Percentiles rank a stretch among this genome's conserved stretches.
Conservation (phyloP, 1,284 basidiomycete genomes). For the Melampsora larici-populina region DNA sequence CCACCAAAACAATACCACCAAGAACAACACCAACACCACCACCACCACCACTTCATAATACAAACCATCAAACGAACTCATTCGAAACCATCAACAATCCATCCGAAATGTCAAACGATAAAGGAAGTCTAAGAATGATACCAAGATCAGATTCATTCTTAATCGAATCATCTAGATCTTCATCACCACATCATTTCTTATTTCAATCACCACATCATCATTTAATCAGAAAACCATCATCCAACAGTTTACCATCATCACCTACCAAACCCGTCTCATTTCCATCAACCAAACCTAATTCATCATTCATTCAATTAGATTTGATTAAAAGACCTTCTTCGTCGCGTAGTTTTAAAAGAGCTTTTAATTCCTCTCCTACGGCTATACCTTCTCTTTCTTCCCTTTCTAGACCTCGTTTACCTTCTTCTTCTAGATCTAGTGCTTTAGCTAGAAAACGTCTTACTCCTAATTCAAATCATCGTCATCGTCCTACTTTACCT, state of each 20-base stretch:
- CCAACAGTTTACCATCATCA: not conserved
- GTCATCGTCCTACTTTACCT: not conserved
- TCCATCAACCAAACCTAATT: not conserved
- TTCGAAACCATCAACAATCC: no score
- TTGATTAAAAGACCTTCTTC: not conserved
- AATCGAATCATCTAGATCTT: no score
- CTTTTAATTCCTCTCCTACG: not conserved
- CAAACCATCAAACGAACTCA: no score
- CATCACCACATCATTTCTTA: no score
- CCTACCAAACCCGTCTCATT: not conserved
- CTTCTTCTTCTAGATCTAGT: not conserved
- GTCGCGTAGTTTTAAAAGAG: not conserved
- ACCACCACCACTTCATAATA: no score
- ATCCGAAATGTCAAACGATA: no score
- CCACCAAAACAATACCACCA: no score
- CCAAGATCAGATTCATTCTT: no score
- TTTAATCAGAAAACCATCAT: not conserved
- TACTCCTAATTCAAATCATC: not conserved
- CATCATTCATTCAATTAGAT: not conserved
- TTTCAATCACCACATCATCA: no score
- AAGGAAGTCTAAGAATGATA: no score
- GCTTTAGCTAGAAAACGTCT: not conserved
- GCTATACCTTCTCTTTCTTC: not conserved
- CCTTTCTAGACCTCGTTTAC: not conserved
- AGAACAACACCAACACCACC: no score